phyloP scores from a whole-genome alignment of 1,284 basidiomycete species.

The Apiotrichum gracile region DNA sequence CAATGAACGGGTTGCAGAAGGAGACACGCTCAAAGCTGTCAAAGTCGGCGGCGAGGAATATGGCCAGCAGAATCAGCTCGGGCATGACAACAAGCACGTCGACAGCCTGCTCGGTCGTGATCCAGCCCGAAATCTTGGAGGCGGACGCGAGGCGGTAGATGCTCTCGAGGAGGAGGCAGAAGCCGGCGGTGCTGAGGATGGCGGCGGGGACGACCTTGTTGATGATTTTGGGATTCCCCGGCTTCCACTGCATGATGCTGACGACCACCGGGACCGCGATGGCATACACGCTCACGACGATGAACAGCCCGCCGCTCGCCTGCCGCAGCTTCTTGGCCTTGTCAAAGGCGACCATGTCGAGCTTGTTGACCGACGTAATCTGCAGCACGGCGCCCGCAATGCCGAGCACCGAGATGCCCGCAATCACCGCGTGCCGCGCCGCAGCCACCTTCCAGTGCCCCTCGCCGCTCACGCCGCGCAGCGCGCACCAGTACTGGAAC shows the following conservation, averaged over 20 bases:
- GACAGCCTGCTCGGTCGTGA: neutral
- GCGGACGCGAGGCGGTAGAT: constrained; percentile 5
- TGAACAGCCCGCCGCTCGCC: constrained; percentile 8
- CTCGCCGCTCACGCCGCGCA: neutral
- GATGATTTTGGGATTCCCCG: neutral
- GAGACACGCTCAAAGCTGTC: constrained; percentile 3
- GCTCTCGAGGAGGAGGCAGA: constrained; percentile 3
- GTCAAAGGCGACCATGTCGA: constrained; percentile 1
- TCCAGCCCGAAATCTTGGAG: neutral
- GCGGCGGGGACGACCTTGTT: neutral
- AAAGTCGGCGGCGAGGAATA: neutral
- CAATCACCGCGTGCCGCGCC: neutral
- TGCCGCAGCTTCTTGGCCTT: neutral
- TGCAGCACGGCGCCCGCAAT: constrained; percentile 11
- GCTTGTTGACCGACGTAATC: neutral
- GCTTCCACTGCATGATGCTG: neutral
- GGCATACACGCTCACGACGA: neutral
- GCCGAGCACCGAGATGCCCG: constrained; percentile 5
- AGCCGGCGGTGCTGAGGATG: neutral
- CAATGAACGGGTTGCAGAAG: neutral
- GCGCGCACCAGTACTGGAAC: constrained; percentile 4
- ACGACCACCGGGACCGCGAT: neutral
- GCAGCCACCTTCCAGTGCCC: neutral
- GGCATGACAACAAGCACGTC: constrained; percentile 8
- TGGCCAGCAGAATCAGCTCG: constrained; percentile 1